Percentiles rank a stretch among this genome's conserved stretches.
These are phyloP conservation scores for Clarireedia hainanense DNA, from an alignment of 2,329 filamentous ascomycete species.

Conservation along the genomic window DNA sequence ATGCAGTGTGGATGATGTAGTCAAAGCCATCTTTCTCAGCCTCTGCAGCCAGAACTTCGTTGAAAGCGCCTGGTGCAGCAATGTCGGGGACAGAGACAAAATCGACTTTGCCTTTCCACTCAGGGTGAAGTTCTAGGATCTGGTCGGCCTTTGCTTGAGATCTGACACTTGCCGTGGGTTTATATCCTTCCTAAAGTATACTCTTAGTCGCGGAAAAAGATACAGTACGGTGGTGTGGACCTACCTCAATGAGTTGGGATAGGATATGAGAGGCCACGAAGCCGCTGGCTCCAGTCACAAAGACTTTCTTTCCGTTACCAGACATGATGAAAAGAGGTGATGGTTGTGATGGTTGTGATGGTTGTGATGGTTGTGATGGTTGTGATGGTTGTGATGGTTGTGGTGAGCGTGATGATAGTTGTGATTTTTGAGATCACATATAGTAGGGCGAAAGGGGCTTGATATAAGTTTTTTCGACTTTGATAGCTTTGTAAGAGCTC, in stretches of 20 bases:
- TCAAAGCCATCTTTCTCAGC: slow-evolving; percentile 48
- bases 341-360: background rate
- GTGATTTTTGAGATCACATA: background rate
- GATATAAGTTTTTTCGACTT: no score
- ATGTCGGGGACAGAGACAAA: slow-evolving; percentile 57
- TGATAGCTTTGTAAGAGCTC: no score
- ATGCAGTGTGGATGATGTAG: slow-evolving; percentile 58
- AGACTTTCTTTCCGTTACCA: slow-evolving; percentile 9
- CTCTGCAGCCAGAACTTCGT: slow-evolving; percentile 34
- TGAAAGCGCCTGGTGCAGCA: slow-evolving; percentile 58
- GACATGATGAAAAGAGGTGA: background rate
- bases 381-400: background rate
- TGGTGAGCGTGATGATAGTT: background rate
- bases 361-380: background rate
- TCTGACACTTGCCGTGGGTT: slow-evolving; percentile 32
- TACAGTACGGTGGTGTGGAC: background rate
- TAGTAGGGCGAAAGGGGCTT: no score
- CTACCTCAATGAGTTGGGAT: slow-evolving; percentile 22
- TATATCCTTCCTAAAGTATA: slow-evolving; percentile 6
- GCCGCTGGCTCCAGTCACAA: slow-evolving; percentile 33
- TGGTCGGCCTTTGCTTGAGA: slow-evolving; percentile 35
- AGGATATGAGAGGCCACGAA: slow-evolving; percentile 44
- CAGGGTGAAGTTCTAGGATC: slow-evolving; percentile 33
- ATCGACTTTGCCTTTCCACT: slow-evolving; percentile 19
- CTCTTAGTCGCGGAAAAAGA: background rate